Percentiles rank a stretch among this genome's conserved stretches.
Conservation (phyloP, 1,139 yeast genomes). For the Debaryomyces singareniensis region DNA sequence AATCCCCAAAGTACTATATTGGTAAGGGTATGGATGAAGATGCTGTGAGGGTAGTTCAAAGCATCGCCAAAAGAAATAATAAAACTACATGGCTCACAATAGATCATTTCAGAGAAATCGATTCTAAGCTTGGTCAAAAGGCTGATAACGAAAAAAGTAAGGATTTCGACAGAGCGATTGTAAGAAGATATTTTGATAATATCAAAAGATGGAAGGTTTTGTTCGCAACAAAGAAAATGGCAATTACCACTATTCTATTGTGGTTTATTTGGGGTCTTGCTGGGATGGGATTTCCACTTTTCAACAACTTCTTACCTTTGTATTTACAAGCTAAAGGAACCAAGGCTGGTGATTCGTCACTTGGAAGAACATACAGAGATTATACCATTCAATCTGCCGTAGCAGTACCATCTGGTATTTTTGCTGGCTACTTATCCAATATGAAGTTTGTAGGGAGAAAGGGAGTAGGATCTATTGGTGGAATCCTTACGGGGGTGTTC, state of each 20-base stretch:
- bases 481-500: slow-evolving; percentile 7
- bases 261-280: slow-evolving; percentile 8
- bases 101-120: slow-evolving; percentile 14
- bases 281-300: slow-evolving; percentile 10
- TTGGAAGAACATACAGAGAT: slow-evolving; percentile 6
- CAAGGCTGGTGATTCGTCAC: slow-evolving; percentile 5
- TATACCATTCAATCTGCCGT: slow-evolving; percentile 6
- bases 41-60: slow-evolving; percentile 15
- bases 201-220: slow-evolving; percentile 4
- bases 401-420: slow-evolving; percentile 7
- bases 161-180: background rate
- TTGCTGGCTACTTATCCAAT: slow-evolving; percentile 7
- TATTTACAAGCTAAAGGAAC: slow-evolving; percentile 6
- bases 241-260: slow-evolving; percentile 5
- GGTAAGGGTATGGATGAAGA: slow-evolving; percentile 18
- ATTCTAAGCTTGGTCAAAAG: slow-evolving; percentile 4
- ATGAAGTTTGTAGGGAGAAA: slow-evolving; percentile 6
- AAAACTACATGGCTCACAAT: slow-evolving; percentile 12
- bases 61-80: slow-evolving; percentile 17
- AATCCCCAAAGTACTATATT: slow-evolving; percentile 20
- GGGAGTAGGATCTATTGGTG: slow-evolving; percentile 8
- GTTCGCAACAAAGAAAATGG: slow-evolving; percentile 5
- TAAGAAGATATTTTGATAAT: background rate
- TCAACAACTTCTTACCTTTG: slow-evolving; percentile 9
- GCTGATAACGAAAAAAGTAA: background rate